Percentiles rank a stretch among this genome's conserved stretches.
Evolutionary conservation across 2,329 filamentous ascomycete species (phyloP).

Genomic region (Tricladium varicosporioides): DNA sequence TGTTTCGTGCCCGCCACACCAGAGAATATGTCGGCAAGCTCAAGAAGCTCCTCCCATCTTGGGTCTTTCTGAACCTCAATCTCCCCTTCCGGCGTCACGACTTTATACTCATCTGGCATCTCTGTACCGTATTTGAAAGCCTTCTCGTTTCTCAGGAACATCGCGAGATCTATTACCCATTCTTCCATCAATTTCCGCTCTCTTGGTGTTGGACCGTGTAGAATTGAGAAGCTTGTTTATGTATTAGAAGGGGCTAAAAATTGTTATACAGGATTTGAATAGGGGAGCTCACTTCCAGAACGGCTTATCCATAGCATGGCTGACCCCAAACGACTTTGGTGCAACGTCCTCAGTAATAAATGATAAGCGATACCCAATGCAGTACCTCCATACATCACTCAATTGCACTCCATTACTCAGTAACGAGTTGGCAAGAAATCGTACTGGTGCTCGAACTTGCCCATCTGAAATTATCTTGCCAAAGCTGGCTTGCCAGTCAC

Average conservation of each 20-base stretch:
- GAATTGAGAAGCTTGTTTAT: conserved; percentile 36
- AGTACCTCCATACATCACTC: conserved; percentile 41
- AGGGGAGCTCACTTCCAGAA: conserved; percentile 41
- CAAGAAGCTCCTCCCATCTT: conserved; percentile 36
- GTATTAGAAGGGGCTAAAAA: background rate
- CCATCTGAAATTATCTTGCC: conserved; percentile 39
- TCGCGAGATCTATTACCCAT: conserved; percentile 39
- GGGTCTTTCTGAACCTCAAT: conserved; percentile 38
- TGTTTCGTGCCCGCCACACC: conserved; percentile 4
- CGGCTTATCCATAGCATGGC: conserved; percentile 42
- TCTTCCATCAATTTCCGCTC: conserved; percentile 38
- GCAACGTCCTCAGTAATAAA: conserved; percentile 42
- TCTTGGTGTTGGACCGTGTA: conserved; percentile 36
- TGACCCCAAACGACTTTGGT: conserved; percentile 35
- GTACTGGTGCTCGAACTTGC: conserved; percentile 39
- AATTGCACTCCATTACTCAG: conserved; percentile 34
- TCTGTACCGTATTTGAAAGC: conserved; percentile 36
- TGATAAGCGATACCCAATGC: conserved; percentile 41
- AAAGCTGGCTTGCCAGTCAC: too few species aligned
- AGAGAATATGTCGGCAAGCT: conserved; percentile 32
- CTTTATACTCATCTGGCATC: conserved; percentile 36
- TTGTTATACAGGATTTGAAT: too few species aligned
- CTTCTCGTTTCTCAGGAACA: conserved; percentile 37
- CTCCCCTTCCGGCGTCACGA: conserved; percentile 33
- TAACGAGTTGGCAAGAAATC: conserved; percentile 35